Base-by-base conservation (phyloP, 129 eudicot genomes). In the Saussurea involucrata region DNA sequence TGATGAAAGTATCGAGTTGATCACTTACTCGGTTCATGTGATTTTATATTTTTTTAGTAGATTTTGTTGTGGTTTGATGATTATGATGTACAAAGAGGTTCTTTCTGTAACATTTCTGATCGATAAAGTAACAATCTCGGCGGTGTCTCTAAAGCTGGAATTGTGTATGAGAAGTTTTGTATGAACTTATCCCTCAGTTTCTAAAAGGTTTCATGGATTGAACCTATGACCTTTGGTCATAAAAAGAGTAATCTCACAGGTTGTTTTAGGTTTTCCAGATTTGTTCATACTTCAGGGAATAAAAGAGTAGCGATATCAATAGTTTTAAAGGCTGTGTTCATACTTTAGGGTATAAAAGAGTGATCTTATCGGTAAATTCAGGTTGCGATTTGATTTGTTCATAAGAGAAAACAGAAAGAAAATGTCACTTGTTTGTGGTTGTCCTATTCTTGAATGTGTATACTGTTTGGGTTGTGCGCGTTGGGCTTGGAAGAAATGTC, bases 401-500 rank as follows among this genome's bases (percentile, higher is more conserved):
- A 28, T 42, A 18, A 68, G 31, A 21, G 49, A 53, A 53, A 46
- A 66, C 5, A 6, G 24, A 68, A 83, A 80, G 82, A 77, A 83
- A 20, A 93, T 93, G 98, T 90, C 96, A 33, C 81, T 79, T 69
- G 53, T 85, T 60, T 93, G 92, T 82, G 85, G 89, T 44, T 63
- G 90, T 53, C 98, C 98, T 10, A 78, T 93, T 80, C 83, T 90
- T 68, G 98, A 90, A 84, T 93, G 96, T 74, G 96, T 93, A 25
- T 93, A 92, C 73, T 93, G 98, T 82, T 78, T 93, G 81, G 98
- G 84, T 0, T 93, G 98, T 76, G 89, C 85, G 61, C 98, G 98
- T 68, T 93, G 98, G 98, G 95, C 76, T 18, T 93, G 98, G 98
- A 88, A 88, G 81, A 93, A 90, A 64, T 90, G 88, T 68, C 90